Base-by-base conservation (phyloP, 768 basidiomycete genomes). In the Leucosporidium yakuticum region DNA sequence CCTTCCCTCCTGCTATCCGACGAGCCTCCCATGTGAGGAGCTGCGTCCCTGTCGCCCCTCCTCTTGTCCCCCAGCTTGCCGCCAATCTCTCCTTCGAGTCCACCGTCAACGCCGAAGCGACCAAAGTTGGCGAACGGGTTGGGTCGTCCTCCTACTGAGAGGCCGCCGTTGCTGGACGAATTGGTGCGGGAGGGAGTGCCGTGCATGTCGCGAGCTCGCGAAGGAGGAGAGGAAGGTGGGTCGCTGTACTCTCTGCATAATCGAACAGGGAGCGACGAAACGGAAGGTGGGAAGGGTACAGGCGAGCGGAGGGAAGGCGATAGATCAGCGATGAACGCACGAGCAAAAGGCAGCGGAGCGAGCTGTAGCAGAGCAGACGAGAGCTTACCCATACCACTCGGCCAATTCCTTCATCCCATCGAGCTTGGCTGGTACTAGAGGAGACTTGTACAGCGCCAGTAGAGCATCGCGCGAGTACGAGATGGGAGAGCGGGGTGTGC, bases 101-200 rank as follows among this genome's bases (percentile, higher is more conserved):
- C 70, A 23, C 67, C 70, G 32, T 69, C 70, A 61, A 66, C 64
- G 62, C 70, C 70, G 62, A 72, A 72, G 21, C 70, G 64, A 5
- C 67, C 70, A 39, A 72, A 72, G 59, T 72, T 72, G 61, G 70
- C 64, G 36, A 72, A 72, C 11, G 70, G 70, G 54, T 68, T 69
- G n/a, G 63, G 53, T 21, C 62, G 25, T 21, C 61, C 50, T n/a
- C 32, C 61, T 64, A 39, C 36, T 11, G 53, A 49, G 29, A 29
- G 55, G 62, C 14, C 36, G 47, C n/a, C n/a, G 47, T 15, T 17
- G 34, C 21, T 21, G 39, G 39, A 19, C 23, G 15, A 31, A 23
- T 17, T 25, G 58, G 58, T 14, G 31, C 39, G 67, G 9, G 51
- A 57, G 32, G 59, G 31, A 27, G 49, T 65, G 25, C 36, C 48